Percentiles rank a stretch among this genome's conserved stretches.
phyloP scores from a whole-genome alignment of 1,284 basidiomycete genomes.

The Microbotryum scabiosae region DNA sequence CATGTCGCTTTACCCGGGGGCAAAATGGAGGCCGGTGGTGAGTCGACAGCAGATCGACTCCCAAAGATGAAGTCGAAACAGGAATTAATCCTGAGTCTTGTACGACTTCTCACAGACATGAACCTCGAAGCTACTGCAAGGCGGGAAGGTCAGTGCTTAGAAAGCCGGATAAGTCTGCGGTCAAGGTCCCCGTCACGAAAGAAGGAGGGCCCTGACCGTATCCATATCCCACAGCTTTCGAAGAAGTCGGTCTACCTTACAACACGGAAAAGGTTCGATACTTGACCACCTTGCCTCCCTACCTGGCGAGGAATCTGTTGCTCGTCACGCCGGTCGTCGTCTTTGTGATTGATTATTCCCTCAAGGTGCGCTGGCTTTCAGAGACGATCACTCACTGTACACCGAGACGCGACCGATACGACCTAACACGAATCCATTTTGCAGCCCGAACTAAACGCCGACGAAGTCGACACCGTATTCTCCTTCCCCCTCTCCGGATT shows the following conservation, averaged over 20 bases:
- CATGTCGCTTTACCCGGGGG: slow-evolving; percentile 35
- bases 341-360: slow-evolving; percentile 24
- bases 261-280: slow-evolving; percentile 26
- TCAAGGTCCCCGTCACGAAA: too few species aligned
- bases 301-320: slow-evolving; percentile 28
- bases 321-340: slow-evolving; percentile 32
- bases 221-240: slow-evolving; percentile 20
- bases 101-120: slow-evolving; percentile 21
- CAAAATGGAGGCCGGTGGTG: slow-evolving; percentile 30
- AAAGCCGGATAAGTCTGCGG: too few species aligned
- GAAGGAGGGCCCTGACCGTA: too few species aligned
- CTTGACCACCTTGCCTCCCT: slow-evolving; percentile 30
- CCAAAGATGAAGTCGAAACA: too few species aligned
- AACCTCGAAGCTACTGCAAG: slow-evolving; percentile 33
- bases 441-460: slow-evolving; percentile 28
- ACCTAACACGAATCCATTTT: background rate
- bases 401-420: background rate
- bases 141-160: slow-evolving; percentile 22
- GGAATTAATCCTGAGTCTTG: too few species aligned
- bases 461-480: slow-evolving; percentile 31
- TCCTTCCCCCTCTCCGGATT: slow-evolving; percentile 33
- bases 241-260: slow-evolving; percentile 34
- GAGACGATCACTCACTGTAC: too few species aligned
- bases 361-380: slow-evolving; percentile 4
- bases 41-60: too few species aligned